Conservation (phyloP, 2,329 filamentous ascomycete genomes). For the Neonectria hederae region DNA sequence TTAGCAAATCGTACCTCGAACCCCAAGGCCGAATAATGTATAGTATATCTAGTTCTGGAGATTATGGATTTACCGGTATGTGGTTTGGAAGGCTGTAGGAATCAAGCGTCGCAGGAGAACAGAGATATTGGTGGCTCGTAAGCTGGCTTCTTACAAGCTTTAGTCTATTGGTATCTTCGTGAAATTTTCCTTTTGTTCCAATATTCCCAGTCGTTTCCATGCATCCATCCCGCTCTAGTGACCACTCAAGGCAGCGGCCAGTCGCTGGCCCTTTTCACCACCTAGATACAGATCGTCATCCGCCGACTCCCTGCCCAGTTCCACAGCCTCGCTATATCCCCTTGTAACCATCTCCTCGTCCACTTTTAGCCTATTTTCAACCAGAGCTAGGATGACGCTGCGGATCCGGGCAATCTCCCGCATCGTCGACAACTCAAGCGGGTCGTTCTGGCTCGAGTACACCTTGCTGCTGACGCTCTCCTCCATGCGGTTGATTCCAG, state of each 20-base stretch:
- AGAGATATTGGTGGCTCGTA: not conserved
- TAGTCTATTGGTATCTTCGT: slow-evolving; percentile 35
- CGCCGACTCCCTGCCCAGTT: slow-evolving; percentile 71
- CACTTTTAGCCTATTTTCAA: slow-evolving; percentile 83
- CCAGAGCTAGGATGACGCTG: slow-evolving; percentile 82
- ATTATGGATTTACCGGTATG: not conserved
- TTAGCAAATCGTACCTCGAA: slow-evolving; percentile 12
- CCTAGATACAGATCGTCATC: slow-evolving; percentile 69
- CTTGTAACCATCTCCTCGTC: slow-evolving; percentile 89
- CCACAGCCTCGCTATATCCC: slow-evolving; percentile 84
- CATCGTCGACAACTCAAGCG: slow-evolving; percentile 78
- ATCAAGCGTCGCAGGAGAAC: not conserved
- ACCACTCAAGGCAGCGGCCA: slow-evolving; percentile 54
- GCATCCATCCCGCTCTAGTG: slow-evolving; percentile 26
- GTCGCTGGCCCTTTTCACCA: slow-evolving; percentile 62
- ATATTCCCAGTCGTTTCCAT: slow-evolving; percentile 2
- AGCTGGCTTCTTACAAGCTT: slow-evolving; percentile 1
- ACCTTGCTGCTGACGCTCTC: slow-evolving; percentile 86
- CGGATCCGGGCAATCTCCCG: slow-evolving; percentile 87
- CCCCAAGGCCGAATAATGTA: slow-evolving; percentile 6
- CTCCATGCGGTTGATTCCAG: slow-evolving; percentile 83
- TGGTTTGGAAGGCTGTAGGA: not conserved
- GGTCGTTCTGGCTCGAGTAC: slow-evolving; percentile 95
- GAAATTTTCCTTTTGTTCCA: slow-evolving; percentile 13
- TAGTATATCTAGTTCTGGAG: slow-evolving; percentile 4